Evolutionary conservation across 2,329 filamentous ascomycete species (phyloP), one percentile per base, ranked within the genome.

Genomic region (Venturia effusa): DNA sequence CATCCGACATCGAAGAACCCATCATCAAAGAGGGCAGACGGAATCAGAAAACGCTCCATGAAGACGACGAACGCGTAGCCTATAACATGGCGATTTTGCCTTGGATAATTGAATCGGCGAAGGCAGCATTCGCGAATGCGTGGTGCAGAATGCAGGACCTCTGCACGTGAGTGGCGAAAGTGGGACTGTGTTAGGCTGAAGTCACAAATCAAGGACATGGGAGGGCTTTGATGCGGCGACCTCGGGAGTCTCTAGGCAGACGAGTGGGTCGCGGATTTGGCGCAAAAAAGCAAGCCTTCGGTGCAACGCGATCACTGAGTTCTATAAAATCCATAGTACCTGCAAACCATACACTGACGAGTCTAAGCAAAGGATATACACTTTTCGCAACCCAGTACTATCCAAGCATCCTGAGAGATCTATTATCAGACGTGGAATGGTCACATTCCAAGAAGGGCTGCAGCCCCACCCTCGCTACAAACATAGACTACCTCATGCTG

Each of bases 401-500:
- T 32, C 7, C 19, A 19, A 60, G 32, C 10, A 1, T 32, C 30
- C 30, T 22, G 43, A 41, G 27, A 60, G 10, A n/a, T 19, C 59
- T 24, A 27, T n/a, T n/a, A 60, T 24, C 4, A 41, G 5, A 43
- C 6, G n/a, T n/a, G 11, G 27, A 7, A 40, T 22, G 6, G 1
- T 60, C 59, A 60, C 11, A 39, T 8, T 41, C 48, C 62, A 60
- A 96, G 76, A 61, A 96, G 79, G 19, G 89, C 91, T 68, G 81
- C 83, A 34, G 92, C 94, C 59, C 90, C 93, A 24, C 89, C 84
- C 84, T 99, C 94, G 76, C 92, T 97, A 75, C 88, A 96, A 69
- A 97, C 88, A 74, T 97, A 97, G 68, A 97, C 87, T 67, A 95
- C 88, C 71, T 96, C 89, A 75, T 99, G 94, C 70, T 86, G 83